Conservation (phyloP, 352 stramenopile species). For the Globisporangium rhizosaccharum region DNA sequence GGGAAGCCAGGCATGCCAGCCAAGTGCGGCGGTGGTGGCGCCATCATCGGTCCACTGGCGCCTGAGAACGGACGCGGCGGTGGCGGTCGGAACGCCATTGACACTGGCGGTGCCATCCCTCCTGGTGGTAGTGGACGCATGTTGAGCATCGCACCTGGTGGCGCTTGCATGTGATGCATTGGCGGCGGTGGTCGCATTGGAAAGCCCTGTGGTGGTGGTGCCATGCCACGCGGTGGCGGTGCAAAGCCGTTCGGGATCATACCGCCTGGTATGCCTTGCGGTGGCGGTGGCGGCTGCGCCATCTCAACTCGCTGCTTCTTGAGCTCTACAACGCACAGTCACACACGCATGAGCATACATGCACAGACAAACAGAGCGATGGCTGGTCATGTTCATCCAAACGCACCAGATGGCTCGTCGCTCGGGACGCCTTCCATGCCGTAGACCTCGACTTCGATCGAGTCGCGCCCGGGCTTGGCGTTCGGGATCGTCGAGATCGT, state of each 20-base stretch:
- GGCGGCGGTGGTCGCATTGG: conserved; percentile 34
- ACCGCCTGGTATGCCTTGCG: not conserved
- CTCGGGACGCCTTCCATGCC: conserved; percentile 85
- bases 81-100: conserved; percentile 20
- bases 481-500: conserved; percentile 76
- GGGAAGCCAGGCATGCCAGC: conserved; percentile 13
- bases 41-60: conserved; percentile 32
- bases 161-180: conserved; percentile 38
- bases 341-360: not conserved
- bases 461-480: conserved; percentile 77
- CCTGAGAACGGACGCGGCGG: conserved; percentile 28
- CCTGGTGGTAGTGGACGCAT: conserved; percentile 44
- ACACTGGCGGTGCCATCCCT: conserved; percentile 2
- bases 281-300: not conserved
- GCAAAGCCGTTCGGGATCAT: conserved; percentile 29
- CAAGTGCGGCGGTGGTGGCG: conserved; percentile 2
- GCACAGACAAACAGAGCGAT: not conserved
- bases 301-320: conserved; percentile 52
- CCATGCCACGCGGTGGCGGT: conserved; percentile 28
- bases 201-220: conserved; percentile 28
- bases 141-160: conserved; percentile 31
- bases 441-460: conserved; percentile 83
- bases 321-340: conserved; percentile 4
- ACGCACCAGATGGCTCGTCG: conserved; percentile 24
- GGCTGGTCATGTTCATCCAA: not conserved